A percentile compares a stretch with the other conserved stretches of the same genome.
Conservation (phyloP, 305 asterid species). For the Fraxinus ornus region DNA sequence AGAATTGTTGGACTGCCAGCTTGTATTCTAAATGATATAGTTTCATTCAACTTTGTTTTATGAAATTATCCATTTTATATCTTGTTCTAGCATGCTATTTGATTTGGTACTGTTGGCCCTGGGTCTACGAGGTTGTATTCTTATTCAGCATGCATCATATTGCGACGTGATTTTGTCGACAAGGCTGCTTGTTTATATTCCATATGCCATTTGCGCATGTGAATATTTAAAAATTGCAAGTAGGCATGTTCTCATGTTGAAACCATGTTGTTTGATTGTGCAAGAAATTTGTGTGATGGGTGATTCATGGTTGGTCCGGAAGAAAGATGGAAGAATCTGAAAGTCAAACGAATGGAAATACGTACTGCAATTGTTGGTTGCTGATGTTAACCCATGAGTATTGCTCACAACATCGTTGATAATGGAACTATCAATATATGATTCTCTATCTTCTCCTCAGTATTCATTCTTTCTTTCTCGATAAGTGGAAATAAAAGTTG, state of each 20-base stretch:
- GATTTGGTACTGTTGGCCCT: not conserved
- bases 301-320: not conserved
- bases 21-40: slow-evolving; percentile 17
- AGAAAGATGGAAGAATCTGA: not conserved
- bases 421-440: not conserved
- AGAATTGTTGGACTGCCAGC: not conserved
- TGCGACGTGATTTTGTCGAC: not conserved
- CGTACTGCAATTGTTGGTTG: not conserved
- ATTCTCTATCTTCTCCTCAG: not conserved
- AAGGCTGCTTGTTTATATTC: not conserved
- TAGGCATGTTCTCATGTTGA: slow-evolving; percentile 2
- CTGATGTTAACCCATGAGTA: not conserved
- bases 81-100: not conserved
- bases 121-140: not conserved
- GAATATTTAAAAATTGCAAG: not conserved
- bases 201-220: not conserved
- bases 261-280: not conserved
- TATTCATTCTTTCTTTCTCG: not conserved
- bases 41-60: slow-evolving; percentile 16
- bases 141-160: not conserved
- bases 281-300: not conserved
- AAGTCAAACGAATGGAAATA: not conserved
- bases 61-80: not conserved
- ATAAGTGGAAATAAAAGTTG: not conserved
- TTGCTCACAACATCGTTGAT: not conserved